These are phyloP conservation scores for Pontederia crassipes DNA, from an alignment of 176 grass and related monocot species.

Conservation along the genomic window DNA sequence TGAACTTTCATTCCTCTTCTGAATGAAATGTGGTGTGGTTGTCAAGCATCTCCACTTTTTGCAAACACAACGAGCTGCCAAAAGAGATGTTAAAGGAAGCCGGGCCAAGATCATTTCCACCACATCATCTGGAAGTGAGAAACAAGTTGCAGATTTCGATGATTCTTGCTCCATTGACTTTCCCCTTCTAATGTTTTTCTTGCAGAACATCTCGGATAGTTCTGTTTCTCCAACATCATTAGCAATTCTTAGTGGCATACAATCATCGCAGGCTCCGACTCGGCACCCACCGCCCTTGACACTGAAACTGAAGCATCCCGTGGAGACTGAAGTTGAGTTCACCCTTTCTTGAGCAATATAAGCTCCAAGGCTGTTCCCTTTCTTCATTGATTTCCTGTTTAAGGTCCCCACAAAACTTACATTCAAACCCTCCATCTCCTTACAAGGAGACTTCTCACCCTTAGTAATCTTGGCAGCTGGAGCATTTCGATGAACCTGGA, in stretches of 20 bases:
- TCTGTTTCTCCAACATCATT: conserved; percentile 11
- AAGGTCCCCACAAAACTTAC: conserved; percentile 10
- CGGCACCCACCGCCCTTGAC: conserved; percentile 53
- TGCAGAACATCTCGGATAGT: conserved; percentile 10
- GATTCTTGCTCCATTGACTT: conserved; percentile 5
- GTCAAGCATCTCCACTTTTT: conserved; percentile 72
- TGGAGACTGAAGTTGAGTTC: conserved; percentile 1
- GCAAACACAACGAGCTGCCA: conserved; percentile 69
- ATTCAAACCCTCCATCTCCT: conserved; percentile 25
- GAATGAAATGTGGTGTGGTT: conserved; percentile 43
- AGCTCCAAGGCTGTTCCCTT: conserved; percentile 5
- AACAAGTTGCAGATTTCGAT: conserved; percentile 4
- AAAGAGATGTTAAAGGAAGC: conserved; percentile 57
- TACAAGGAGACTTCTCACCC: conserved; percentile 13
- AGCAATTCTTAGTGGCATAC: conserved; percentile 12
- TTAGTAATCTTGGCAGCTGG: not conserved
- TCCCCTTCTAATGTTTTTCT: conserved; percentile 14
- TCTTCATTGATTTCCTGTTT: conserved; percentile 14
- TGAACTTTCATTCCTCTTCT: conserved; percentile 27
- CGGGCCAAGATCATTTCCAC: conserved; percentile 65
- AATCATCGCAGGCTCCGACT: conserved; percentile 51
- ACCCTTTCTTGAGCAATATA: conserved; percentile 8
- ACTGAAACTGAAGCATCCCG: conserved; percentile 39
- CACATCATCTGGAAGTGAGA: conserved; percentile 64
- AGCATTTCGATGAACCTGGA: not conserved